Conservation (phyloP, 768 basidiomycete genomes). For the Infundibulicybe gibba region DNA sequence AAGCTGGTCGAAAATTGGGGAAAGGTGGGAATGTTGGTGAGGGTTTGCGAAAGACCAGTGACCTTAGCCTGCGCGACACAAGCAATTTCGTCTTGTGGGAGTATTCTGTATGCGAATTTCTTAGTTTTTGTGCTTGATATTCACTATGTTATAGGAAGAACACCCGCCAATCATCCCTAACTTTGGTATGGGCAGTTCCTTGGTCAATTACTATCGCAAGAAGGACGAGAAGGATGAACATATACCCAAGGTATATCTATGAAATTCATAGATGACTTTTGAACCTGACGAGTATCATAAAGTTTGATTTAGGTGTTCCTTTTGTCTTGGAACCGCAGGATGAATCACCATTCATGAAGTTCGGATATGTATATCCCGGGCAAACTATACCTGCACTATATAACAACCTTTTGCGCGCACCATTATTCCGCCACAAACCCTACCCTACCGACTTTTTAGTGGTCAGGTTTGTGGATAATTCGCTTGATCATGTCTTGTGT, state of each 20-base stretch:
- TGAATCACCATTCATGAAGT: slow-evolving; percentile 97
- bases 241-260: slow-evolving; percentile 73
- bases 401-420: slow-evolving; percentile 93
- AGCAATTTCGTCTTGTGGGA: slow-evolving; percentile 94
- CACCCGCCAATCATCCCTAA: slow-evolving; percentile 94
- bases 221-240: slow-evolving; percentile 91
- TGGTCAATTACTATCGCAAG: slow-evolving; percentile 99
- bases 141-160: slow-evolving; percentile 66
- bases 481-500: slow-evolving; percentile 2
- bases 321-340: slow-evolving; percentile 96
- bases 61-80: slow-evolving; percentile 89
- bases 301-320: slow-evolving; percentile 92
- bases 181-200: slow-evolving; percentile 95
- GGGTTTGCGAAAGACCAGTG: slow-evolving; percentile 75
- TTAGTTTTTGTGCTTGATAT: slow-evolving; percentile 1
- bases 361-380: slow-evolving; percentile 92
- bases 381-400: slow-evolving; percentile 91
- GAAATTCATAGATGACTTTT: slow-evolving; percentile 3
- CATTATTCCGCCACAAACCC: slow-evolving; percentile 88
- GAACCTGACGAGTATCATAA: slow-evolving; percentile 1
- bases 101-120: slow-evolving; percentile 73
- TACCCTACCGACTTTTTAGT: slow-evolving; percentile 91
- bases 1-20: slow-evolving; percentile 84
- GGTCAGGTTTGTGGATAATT: slow-evolving; percentile 54
- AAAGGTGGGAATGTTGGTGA: slow-evolving; percentile 88